These are phyloP conservation scores for Scytalidium lignicola DNA, from an alignment of 2,329 filamentous ascomycete genomes.

Conservation along the genomic window DNA sequence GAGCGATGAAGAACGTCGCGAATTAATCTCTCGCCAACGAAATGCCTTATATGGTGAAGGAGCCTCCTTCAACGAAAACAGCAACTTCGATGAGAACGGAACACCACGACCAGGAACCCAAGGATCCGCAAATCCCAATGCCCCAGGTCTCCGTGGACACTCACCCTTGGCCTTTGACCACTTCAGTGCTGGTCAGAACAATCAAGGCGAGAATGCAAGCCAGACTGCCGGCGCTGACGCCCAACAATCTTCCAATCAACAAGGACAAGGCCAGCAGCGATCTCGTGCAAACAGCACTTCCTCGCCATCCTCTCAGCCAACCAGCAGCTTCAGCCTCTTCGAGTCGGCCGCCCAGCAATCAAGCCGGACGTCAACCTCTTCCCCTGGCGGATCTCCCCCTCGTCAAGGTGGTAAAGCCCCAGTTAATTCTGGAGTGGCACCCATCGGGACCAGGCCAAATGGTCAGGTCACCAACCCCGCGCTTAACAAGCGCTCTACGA, in stretches of 20 bases:
- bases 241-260: slow-evolving; percentile 39
- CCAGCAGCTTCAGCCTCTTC: slow-evolving; percentile 54
- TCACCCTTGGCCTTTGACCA: slow-evolving; percentile 79
- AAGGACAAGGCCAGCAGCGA: slow-evolving; percentile 31
- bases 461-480: slow-evolving; percentile 52
- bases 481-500: slow-evolving; percentile 70
- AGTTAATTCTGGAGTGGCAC: slow-evolving; percentile 66
- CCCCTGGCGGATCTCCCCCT: slow-evolving; percentile 76
- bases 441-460: slow-evolving; percentile 85
- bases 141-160: slow-evolving; percentile 63
- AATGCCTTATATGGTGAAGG: slow-evolving; percentile 85
- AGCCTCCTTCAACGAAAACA: slow-evolving; percentile 61
- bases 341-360: slow-evolving; percentile 60
- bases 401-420: slow-evolving; percentile 56
- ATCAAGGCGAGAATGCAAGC: slow-evolving; percentile 11
- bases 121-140: slow-evolving; percentile 53
- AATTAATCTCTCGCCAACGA: slow-evolving; percentile 93
- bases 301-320: slow-evolving; percentile 68
- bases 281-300: slow-evolving; percentile 79
- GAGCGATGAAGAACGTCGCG: slow-evolving; percentile 93
- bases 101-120: slow-evolving; percentile 61
- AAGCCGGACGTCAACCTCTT: slow-evolving; percentile 78
- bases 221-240: slow-evolving; percentile 36
- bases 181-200: slow-evolving; percentile 39
- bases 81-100: slow-evolving; percentile 63